Percentiles rank a stretch among this genome's conserved stretches.
phyloP scores from a whole-genome alignment of 441 rosid genomes.

The Croton setiger region DNA sequence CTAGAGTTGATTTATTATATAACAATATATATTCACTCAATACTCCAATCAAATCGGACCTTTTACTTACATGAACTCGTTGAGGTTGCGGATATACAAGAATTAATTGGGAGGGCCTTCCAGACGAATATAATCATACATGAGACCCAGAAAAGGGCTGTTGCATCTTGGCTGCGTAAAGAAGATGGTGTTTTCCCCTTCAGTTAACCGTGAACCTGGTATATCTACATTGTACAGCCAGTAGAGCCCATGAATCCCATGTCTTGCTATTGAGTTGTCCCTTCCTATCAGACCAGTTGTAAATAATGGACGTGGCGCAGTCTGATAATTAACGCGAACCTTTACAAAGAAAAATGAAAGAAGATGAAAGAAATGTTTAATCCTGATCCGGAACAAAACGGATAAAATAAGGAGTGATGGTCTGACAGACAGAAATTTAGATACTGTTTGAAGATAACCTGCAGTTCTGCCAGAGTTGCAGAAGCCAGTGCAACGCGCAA shows the following conservation, averaged over 20 bases:
- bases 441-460: conserved; percentile 38
- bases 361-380: background rate
- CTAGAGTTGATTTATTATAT: background rate
- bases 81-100: too few relatives aligned
- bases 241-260: conserved; percentile 82
- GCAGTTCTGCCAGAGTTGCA: conserved; percentile 82
- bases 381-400: background rate
- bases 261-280: conserved; percentile 83
- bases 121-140: conserved; percentile 87
- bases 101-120: conserved; percentile 48
- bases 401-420: too few relatives aligned
- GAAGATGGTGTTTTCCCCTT: conserved; percentile 64
- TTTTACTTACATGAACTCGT: background rate
- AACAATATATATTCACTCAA: background rate
- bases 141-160: conserved; percentile 60
- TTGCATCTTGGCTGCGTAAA: conserved; percentile 50
- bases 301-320: conserved; percentile 36
- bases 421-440: background rate
- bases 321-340: conserved; percentile 25
- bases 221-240: conserved; percentile 63
- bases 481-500: conserved; percentile 81
- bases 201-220: conserved; percentile 36
- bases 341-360: background rate
- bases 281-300: conserved; percentile 68
- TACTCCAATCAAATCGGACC: background rate